These are phyloP conservation scores for Fusarium coicis DNA, from an alignment of 2,329 filamentous ascomycete genomes.

Conservation along the genomic window DNA sequence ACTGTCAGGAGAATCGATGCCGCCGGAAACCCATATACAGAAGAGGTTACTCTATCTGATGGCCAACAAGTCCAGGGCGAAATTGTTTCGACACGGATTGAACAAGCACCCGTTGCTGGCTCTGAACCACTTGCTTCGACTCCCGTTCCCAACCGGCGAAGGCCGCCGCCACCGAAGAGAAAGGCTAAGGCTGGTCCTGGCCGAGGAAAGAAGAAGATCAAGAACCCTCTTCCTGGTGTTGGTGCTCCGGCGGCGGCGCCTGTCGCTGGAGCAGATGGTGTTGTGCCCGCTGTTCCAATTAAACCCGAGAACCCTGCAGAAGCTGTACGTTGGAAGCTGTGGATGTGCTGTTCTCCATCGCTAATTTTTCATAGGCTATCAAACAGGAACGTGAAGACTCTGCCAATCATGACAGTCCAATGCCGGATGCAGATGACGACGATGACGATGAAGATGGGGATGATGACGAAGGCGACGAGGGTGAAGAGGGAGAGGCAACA, in stretches of 20 bases:
- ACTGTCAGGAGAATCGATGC: constrained; percentile 83
- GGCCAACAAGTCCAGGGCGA: constrained; percentile 86
- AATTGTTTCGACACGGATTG: constrained; percentile 71
- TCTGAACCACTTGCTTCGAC: constrained; percentile 63
- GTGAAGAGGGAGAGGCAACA: constrained; percentile 57
- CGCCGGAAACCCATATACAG: constrained; percentile 82
- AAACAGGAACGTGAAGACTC: constrained; percentile 58
- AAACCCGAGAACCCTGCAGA: constrained; percentile 53
- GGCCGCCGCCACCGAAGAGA: constrained; percentile 80
- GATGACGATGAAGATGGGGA: constrained; percentile 60
- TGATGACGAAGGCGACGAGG: constrained; percentile 60
- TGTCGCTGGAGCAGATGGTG: constrained; percentile 50
- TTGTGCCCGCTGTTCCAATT: constrained; percentile 51
- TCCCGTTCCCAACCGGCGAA: constrained; percentile 62
- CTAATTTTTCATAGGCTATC: constrained; percentile 48
- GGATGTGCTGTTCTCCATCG: neutral
- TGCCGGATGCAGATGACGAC: constrained; percentile 63
- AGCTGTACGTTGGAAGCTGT: constrained; percentile 38
- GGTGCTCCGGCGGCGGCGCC: constrained; percentile 49
- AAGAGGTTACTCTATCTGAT: constrained; percentile 83
- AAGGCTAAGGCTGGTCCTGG: constrained; percentile 81
- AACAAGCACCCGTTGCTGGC: constrained; percentile 55
- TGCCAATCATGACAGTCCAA: constrained; percentile 62
- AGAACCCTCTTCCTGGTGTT: constrained; percentile 56
- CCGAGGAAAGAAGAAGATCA: constrained; percentile 83